These are phyloP conservation scores for Castanopsis chinensis DNA, from an alignment of 306 rosid species.

Conservation along the genomic window DNA sequence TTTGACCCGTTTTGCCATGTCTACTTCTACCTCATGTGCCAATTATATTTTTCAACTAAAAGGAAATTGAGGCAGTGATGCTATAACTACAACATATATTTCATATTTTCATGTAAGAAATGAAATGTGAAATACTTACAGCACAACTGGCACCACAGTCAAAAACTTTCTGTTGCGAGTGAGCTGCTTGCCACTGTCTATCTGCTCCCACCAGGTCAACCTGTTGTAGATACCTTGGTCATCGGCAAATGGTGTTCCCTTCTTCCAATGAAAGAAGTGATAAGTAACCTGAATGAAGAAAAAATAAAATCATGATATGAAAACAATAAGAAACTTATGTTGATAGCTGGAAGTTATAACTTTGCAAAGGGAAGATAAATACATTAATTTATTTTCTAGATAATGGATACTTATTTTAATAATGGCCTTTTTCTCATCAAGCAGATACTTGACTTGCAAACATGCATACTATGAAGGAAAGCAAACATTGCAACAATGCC, in stretches of 20 bases:
- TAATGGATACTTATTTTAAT: background rate
- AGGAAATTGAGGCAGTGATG: background rate
- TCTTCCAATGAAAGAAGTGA: constrained; percentile 47
- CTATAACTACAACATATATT: background rate
- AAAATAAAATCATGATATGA: background rate
- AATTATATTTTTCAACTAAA: background rate
- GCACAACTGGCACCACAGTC: constrained; percentile 38
- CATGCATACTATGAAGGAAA: background rate
- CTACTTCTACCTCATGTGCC: background rate
- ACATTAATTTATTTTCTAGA: background rate
- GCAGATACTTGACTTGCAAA: background rate
- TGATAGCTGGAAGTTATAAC: background rate
- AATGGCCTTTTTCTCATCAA: background rate
- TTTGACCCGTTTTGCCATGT: too few species aligned
- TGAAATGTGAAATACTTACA: constrained; percentile 29
- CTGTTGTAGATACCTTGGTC: constrained; percentile 47
- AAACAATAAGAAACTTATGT: background rate
- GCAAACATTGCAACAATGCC: background rate
- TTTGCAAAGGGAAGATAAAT: background rate
- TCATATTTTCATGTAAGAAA: background rate
- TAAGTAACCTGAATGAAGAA: constrained; percentile 32
- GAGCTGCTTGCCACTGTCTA: constrained; percentile 45
- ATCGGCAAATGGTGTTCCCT: constrained; percentile 50
- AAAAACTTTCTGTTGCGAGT: constrained; percentile 46
- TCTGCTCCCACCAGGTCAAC: constrained; percentile 54